These are phyloP conservation scores for Dictyostelium intermedium DNA, from an alignment of 78 protist species.

Conservation along the genomic window DNA sequence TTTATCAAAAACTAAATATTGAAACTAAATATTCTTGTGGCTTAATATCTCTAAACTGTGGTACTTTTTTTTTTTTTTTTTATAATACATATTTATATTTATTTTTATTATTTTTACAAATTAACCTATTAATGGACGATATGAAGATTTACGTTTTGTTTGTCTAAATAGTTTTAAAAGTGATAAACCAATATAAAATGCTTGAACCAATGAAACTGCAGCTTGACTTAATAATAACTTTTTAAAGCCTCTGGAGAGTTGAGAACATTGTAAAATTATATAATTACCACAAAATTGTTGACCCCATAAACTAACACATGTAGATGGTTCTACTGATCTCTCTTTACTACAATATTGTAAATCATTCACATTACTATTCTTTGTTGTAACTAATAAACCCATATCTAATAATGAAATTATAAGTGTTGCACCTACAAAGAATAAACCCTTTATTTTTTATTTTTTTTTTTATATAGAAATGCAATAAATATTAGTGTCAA, in stretches of 20 bases:
- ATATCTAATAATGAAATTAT: not conserved
- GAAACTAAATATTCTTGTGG: no score
- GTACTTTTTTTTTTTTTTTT: no score
- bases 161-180: not conserved
- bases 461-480: no score
- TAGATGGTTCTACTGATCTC: not conserved
- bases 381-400: not conserved
- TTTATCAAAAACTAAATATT: no score
- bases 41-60: no score
- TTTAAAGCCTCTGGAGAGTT: not conserved
- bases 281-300: constrained; percentile 18
- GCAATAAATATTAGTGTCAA: not conserved
- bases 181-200: not conserved
- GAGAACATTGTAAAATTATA: not conserved
- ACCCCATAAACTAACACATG: not conserved
- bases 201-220: not conserved
- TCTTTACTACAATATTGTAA: not conserved
- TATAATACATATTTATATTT: not conserved
- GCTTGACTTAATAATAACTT: not conserved
- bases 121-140: not conserved
- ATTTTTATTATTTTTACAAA: not conserved
- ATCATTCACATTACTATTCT: not conserved
- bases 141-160: not conserved
- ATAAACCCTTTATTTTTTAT: not conserved
- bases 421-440: not conserved